These are phyloP conservation scores for Ustilago trichophora DNA, from an alignment of 1,284 basidiomycete species.

Conservation along the genomic window DNA sequence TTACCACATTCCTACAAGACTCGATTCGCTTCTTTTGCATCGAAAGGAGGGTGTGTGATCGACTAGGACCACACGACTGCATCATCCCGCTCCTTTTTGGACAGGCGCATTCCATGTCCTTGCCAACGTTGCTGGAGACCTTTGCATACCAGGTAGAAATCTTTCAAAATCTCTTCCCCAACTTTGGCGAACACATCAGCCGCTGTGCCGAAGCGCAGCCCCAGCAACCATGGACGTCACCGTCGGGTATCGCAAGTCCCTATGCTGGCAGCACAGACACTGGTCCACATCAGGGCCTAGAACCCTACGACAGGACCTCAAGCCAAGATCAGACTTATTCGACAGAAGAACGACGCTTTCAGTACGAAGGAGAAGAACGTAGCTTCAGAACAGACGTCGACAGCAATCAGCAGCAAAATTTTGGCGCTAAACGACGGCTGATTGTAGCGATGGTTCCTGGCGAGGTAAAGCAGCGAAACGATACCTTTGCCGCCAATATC, in stretches of 20 bases:
- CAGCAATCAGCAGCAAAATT: neutral
- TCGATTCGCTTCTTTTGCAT: constrained; percentile 14
- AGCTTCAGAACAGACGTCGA: too few species aligned
- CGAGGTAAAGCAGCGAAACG: constrained; percentile 17
- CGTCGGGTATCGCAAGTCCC: neutral
- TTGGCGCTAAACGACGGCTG: neutral
- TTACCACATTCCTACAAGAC: constrained; percentile 21
- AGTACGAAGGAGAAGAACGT: too few species aligned
- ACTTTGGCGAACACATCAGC: constrained; percentile 26
- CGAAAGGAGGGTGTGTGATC: constrained; percentile 31
- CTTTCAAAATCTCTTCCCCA: constrained; percentile 39
- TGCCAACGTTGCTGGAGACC: constrained; percentile 11
- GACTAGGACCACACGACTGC: constrained; percentile 26
- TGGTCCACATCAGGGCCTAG: neutral
- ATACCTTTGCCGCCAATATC: constrained; percentile 11
- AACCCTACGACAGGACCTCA: too few species aligned
- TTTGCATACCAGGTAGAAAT: constrained; percentile 27
- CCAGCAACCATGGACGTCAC: neutral
- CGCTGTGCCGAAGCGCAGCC: constrained; percentile 25
- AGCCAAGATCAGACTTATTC: too few species aligned
- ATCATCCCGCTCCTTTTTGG: constrained; percentile 22
- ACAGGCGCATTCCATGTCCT: constrained; percentile 14
- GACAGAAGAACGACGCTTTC: too few species aligned
- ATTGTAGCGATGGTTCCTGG: constrained; percentile 3
- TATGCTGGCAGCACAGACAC: neutral